These are phyloP conservation scores for Mycosarcoma mackinlayi DNA, from an alignment of 1,284 basidiomycete species.

Conservation along the genomic window DNA sequence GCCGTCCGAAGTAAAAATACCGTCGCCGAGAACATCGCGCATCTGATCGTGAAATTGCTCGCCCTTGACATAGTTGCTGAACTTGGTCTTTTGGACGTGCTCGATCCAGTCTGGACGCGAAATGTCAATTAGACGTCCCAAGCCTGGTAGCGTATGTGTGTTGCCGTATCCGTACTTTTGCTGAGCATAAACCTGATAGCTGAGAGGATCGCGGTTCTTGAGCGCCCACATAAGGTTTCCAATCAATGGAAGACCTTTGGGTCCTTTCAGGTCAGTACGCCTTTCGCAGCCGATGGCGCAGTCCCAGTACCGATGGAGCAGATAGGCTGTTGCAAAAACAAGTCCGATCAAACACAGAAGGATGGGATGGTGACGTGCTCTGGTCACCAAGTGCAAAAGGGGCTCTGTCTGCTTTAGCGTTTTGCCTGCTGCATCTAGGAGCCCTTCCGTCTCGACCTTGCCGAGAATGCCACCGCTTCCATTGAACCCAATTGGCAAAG, in stretches of 20 bases:
- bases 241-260: constrained; percentile 9
- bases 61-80: constrained; percentile 19
- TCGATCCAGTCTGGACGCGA: constrained; percentile 26
- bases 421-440: constrained; percentile 1
- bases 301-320: constrained; percentile 8
- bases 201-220: constrained; percentile 15
- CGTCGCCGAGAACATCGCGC: constrained; percentile 23
- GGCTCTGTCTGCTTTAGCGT: background rate
- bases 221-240: constrained; percentile 16
- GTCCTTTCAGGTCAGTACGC: constrained; percentile 9
- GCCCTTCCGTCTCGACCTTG: background rate
- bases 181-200: constrained; percentile 1
- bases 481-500: background rate
- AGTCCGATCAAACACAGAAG: background rate
- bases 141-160: constrained; percentile 9
- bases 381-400: background rate
- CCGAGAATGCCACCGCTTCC: background rate
- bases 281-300: constrained; percentile 14
- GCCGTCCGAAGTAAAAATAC: constrained; percentile 31
- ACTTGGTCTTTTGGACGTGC: constrained; percentile 30
- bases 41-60: constrained; percentile 10
- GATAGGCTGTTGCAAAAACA: background rate
- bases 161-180: constrained; percentile 5
- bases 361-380: background rate
- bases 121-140: constrained; percentile 19